phyloP scores from a whole-genome alignment of 106 monocot genomes.

The Dendrobium catenatum region DNA sequence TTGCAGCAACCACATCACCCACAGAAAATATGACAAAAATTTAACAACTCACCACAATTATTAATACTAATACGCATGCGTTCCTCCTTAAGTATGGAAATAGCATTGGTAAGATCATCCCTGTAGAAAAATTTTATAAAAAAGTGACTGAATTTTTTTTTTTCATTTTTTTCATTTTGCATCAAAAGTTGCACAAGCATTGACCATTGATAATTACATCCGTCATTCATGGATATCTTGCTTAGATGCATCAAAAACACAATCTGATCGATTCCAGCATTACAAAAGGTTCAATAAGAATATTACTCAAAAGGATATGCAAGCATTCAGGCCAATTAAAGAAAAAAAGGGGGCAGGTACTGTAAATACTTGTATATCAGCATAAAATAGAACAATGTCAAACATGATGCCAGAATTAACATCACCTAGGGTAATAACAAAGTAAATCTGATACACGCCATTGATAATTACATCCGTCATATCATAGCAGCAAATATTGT shows the following conservation, averaged over 20 bases:
- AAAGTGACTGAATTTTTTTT: not conserved
- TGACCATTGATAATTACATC: not conserved
- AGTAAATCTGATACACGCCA: not conserved
- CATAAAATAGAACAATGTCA: not conserved
- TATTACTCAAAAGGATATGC: not conserved
- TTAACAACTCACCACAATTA: not conserved
- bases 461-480: too few relatives aligned
- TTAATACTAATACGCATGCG: not conserved
- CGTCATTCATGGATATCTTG: not conserved
- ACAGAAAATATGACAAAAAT: not conserved
- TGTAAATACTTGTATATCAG: not conserved
- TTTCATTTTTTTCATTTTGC: not conserved
- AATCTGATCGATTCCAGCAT: not conserved
- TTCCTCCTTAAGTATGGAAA: not conserved
- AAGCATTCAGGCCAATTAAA: not conserved
- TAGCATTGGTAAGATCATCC: not conserved
- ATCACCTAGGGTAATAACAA: not conserved
- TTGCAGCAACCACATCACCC: not conserved
- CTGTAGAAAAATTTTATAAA: not conserved
- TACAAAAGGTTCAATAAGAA: not conserved
- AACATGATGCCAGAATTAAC: not conserved
- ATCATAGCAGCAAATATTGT: not conserved
- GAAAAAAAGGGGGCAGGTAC: not conserved
- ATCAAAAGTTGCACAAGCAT: not conserved
- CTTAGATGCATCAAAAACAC: not conserved